phyloP scores from a whole-genome alignment of 2,329 filamentous ascomycete genomes.

The Pseudovirgaria hyperparasitica region DNA sequence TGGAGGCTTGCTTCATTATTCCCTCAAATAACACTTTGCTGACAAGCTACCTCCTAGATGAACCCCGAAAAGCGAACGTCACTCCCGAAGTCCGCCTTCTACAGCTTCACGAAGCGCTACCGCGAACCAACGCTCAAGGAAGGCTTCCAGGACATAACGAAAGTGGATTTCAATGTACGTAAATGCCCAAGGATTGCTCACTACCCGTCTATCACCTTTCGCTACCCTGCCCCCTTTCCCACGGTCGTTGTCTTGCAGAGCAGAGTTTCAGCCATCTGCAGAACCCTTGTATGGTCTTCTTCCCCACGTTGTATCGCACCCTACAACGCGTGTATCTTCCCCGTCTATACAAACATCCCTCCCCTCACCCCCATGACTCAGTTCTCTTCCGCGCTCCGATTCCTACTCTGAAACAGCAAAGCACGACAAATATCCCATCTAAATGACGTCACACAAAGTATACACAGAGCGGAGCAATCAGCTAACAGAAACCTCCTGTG shows the following conservation, averaged over 20 bases:
- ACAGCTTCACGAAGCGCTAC: constrained; percentile 59
- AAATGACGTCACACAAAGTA: constrained; percentile 1
- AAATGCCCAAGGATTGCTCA: no score
- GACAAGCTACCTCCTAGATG: constrained; percentile 34
- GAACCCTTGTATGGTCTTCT: not conserved
- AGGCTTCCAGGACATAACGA: constrained; percentile 70
- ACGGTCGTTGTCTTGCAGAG: not conserved
- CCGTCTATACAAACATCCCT: not conserved
- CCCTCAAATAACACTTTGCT: no score
- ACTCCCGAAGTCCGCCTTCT: constrained; percentile 72
- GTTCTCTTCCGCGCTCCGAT: not conserved
- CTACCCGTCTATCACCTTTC: no score
- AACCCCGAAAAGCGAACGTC: constrained; percentile 70
- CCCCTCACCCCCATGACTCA: no score
- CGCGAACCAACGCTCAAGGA: constrained; percentile 59
- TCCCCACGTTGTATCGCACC: not conserved
- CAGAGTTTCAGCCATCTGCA: constrained; percentile 1
- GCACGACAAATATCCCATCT: constrained; percentile 1
- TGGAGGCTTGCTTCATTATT: no score
- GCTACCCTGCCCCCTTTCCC: not conserved
- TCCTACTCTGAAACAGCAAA: not conserved
- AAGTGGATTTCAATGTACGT: constrained; percentile 57
- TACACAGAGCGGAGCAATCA: constrained; percentile 2
- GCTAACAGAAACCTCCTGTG: constrained; percentile 7
- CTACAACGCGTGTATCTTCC: not conserved